Evolutionary conservation across 495 filamentous ascomycete genomes (phyloP).

Genomic region (Aspergillus indologenus): DNA sequence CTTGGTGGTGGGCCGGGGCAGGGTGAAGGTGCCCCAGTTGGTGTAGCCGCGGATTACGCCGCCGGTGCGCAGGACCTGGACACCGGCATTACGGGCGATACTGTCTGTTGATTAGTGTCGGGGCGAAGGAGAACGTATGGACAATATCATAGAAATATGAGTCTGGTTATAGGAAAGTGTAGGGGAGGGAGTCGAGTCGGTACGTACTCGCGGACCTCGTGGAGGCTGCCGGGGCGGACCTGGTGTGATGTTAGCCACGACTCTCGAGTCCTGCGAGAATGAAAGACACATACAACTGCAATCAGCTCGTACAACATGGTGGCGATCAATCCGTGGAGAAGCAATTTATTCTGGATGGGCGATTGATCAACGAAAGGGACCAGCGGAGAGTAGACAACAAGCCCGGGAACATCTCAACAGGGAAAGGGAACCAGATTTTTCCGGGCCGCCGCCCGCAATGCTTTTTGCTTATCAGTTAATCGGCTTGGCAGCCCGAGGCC

Average conservation of each 20-base stretch:
- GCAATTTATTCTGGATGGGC: too few species aligned
- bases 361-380: slow-evolving; percentile 9
- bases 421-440: slow-evolving; percentile 23
- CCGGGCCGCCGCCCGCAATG: slow-evolving; percentile 15
- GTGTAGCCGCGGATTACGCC: slow-evolving; percentile 89
- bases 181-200: not conserved
- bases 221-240: slow-evolving; percentile 84
- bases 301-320: slow-evolving; percentile 96
- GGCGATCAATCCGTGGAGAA: slow-evolving; percentile 4
- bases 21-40: slow-evolving; percentile 89
- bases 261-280: not conserved
- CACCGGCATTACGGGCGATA: slow-evolving; percentile 84
- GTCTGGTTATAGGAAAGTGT: not conserved
- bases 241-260: slow-evolving; percentile 35
- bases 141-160: too few species aligned
- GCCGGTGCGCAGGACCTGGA: slow-evolving; percentile 74
- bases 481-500: slow-evolving; percentile 26
- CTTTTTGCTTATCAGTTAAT: slow-evolving; percentile 18
- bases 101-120: slow-evolving; percentile 40
- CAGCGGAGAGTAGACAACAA: slow-evolving; percentile 18
- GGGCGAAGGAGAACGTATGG: not conserved
- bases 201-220: slow-evolving; percentile 90
- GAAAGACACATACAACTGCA: slow-evolving; percentile 68
- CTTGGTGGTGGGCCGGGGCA: slow-evolving; percentile 69
- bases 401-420: slow-evolving; percentile 6